Evolutionary conservation across 352 stramenopile genomes (phyloP).

Genomic region (Pythium monospermum): DNA sequence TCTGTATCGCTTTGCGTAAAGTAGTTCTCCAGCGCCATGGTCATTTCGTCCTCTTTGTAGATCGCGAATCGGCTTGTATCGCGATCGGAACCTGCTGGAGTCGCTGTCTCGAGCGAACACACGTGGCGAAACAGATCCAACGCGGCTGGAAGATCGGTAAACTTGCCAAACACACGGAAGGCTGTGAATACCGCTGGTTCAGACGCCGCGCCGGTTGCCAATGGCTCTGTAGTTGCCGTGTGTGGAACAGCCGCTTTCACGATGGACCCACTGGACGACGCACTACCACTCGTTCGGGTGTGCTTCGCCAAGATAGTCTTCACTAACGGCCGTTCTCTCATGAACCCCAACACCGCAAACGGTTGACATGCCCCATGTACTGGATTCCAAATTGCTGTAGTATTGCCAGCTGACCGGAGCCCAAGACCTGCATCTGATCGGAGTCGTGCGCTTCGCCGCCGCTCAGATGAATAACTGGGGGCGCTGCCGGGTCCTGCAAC

Average conservation of each 20-base stretch:
- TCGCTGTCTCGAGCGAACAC: conserved; percentile 43
- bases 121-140: conserved; percentile 67
- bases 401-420: not conserved
- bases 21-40: conserved; percentile 70
- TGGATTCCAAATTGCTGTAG: conserved; percentile 58
- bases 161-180: conserved; percentile 77
- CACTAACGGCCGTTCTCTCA: conserved; percentile 34
- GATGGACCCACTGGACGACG: not conserved
- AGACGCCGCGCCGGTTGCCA: not conserved
- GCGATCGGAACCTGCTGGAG: conserved; percentile 11
- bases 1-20: conserved; percentile 12
- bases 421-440: conserved; percentile 27
- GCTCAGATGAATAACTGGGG: not conserved
- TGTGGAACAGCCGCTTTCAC: not conserved
- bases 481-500: not conserved
- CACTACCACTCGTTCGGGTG: not conserved
- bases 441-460: conserved; percentile 30
- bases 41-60: conserved; percentile 84
- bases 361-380: conserved; percentile 72
- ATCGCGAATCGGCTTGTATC: conserved; percentile 60
- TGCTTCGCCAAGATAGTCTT: too few species aligned
- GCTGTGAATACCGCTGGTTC: conserved; percentile 6
- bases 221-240: not conserved
- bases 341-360: conserved; percentile 64
- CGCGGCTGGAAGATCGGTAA: conserved; percentile 48